These are phyloP conservation scores for Darksidea phi DNA, from an alignment of 495 filamentous ascomycete species.

Conservation along the genomic window DNA sequence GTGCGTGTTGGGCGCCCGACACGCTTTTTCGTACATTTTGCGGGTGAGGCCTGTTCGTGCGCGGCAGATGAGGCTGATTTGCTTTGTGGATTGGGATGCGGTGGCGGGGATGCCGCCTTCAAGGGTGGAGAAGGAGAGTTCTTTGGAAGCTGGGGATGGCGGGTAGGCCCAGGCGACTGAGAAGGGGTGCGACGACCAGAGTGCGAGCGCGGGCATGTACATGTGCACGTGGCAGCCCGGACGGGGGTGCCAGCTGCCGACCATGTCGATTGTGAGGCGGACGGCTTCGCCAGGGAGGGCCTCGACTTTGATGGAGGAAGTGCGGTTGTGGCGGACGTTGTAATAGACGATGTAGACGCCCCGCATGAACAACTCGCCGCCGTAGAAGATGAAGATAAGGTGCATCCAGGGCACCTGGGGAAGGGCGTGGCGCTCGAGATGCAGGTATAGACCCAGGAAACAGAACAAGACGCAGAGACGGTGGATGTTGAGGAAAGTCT, in stretches of 20 bases:
- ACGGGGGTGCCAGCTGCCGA: slow-evolving; percentile 50
- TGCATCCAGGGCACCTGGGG: slow-evolving; percentile 44
- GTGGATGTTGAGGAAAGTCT: slow-evolving; percentile 57
- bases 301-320: slow-evolving; percentile 53
- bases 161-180: slow-evolving; percentile 54
- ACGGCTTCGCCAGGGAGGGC: slow-evolving; percentile 52
- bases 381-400: slow-evolving; percentile 39
- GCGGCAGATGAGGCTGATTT: slow-evolving; percentile 55
- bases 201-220: slow-evolving; percentile 52
- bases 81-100: slow-evolving; percentile 43
- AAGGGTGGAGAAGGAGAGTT: slow-evolving; percentile 16
- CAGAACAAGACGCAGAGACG: slow-evolving; percentile 51
- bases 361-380: slow-evolving; percentile 38
- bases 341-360: slow-evolving; percentile 36
- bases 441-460: slow-evolving; percentile 56
- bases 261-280: slow-evolving; percentile 53
- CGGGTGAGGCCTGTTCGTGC: slow-evolving; percentile 56
- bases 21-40: slow-evolving; percentile 50
- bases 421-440: slow-evolving; percentile 49
- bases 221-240: slow-evolving; percentile 59
- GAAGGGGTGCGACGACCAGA: slow-evolving; percentile 60
- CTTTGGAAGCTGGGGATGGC: slow-evolving; percentile 10
- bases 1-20: slow-evolving; percentile 43
- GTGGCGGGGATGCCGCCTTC: slow-evolving; percentile 42
- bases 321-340: slow-evolving; percentile 36